Percentiles rank a stretch among this genome's conserved stretches.
phyloP scores from a whole-genome alignment of 2,329 filamentous ascomycete species.

The Colletotrichum euphorbiae region DNA sequence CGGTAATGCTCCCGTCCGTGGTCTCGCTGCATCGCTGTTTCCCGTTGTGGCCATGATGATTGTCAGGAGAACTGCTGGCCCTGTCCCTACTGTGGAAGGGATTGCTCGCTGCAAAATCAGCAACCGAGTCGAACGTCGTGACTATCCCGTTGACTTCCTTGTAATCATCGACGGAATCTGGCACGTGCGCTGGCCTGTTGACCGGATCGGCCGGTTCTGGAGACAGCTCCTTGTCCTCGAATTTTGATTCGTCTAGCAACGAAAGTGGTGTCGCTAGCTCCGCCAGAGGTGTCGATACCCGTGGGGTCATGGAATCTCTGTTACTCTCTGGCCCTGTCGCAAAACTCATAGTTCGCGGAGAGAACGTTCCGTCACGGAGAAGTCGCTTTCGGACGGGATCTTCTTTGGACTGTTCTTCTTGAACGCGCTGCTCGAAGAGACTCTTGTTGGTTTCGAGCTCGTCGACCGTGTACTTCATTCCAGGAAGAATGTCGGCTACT shows the following conservation, averaged over 20 bases:
- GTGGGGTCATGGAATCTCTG: conserved; percentile 29
- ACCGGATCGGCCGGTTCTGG: conserved; percentile 46
- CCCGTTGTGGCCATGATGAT: conserved; percentile 55
- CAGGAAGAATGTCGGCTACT: conserved; percentile 86
- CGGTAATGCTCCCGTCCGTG: conserved; percentile 69
- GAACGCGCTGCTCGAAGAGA: conserved; percentile 77
- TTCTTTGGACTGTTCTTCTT: conserved; percentile 69
- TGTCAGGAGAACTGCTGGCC: conserved; percentile 48
- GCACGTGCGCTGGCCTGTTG: conserved; percentile 47
- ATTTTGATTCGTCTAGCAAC: conserved; percentile 42
- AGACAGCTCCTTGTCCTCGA: conserved; percentile 44
- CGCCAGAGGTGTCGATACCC: conserved; percentile 35
- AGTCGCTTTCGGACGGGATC: conserved; percentile 52
- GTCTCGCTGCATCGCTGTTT: conserved; percentile 71
- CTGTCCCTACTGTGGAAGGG: conserved; percentile 55
- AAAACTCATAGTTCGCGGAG: conserved; percentile 59
- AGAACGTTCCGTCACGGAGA: conserved; percentile 56
- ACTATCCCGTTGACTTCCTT: conserved; percentile 58
- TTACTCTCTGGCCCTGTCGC: conserved; percentile 42
- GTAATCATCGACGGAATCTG: conserved; percentile 50
- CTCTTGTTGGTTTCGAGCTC: conserved; percentile 83
- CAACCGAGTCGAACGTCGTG: conserved; percentile 59
- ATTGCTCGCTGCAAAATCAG: conserved; percentile 62
- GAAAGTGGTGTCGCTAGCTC: conserved; percentile 35
- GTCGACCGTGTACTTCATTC: conserved; percentile 84